These are phyloP conservation scores for Phycomyces nitens DNA, from an alignment of 192 early-diverging fungal genomes.

Conservation along the genomic window DNA sequence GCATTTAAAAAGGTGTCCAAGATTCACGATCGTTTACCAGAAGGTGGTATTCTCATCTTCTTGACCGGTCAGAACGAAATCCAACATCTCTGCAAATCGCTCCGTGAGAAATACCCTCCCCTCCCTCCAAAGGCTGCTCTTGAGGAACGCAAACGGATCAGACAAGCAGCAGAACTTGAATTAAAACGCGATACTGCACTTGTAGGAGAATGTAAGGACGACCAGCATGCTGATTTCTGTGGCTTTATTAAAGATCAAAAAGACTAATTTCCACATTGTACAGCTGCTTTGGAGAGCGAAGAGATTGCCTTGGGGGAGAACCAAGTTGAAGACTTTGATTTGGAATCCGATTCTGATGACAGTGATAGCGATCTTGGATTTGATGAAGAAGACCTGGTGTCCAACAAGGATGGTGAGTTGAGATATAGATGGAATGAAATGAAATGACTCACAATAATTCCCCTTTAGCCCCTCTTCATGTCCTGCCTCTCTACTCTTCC, in stretches of 20 bases:
- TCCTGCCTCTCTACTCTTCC: slow-evolving; percentile 96
- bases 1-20: slow-evolving; percentile 89
- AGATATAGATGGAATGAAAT: not conserved
- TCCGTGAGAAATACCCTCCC: slow-evolving; percentile 70
- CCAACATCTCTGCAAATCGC: slow-evolving; percentile 65
- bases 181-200: slow-evolving; percentile 5
- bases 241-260: not conserved
- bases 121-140: slow-evolving; percentile 33
- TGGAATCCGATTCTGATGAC: slow-evolving; percentile 40
- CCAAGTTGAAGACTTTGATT: slow-evolving; percentile 38
- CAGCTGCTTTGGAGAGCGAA: slow-evolving; percentile 56
- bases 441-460: not conserved
- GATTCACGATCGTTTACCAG: slow-evolving; percentile 90
- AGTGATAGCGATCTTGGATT: slow-evolving; percentile 72
- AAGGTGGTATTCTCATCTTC: slow-evolving; percentile 92
- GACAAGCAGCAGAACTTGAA: slow-evolving; percentile 17
- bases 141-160: slow-evolving; percentile 30
- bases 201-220: slow-evolving; percentile 38
- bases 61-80: slow-evolving; percentile 96
- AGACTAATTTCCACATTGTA: slow-evolving; percentile 8
- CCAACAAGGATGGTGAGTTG: slow-evolving; percentile 47
- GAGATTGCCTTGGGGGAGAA: slow-evolving; percentile 57
- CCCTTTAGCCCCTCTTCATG: slow-evolving; percentile 66
- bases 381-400: slow-evolving; percentile 58
- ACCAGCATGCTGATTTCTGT: no score